Evolutionary conservation across 805 yeast genomes (phyloP), one percentile per base, ranked within the genome.

Genomic region (Hanseniaspora mollemarum): DNA sequence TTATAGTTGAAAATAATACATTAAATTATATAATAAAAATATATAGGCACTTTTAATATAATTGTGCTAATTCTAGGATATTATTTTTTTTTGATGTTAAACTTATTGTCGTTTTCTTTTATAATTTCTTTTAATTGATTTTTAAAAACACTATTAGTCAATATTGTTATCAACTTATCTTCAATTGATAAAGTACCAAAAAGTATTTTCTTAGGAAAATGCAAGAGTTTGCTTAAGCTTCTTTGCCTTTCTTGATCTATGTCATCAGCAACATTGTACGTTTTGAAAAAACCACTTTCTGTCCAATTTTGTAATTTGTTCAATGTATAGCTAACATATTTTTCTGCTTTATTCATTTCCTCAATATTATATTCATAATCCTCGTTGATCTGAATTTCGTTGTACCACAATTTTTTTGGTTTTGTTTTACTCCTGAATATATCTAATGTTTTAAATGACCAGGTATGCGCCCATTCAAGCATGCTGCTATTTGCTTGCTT

Each of bases 381-480:
- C 57, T 80, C 86, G 56, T 73, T 70, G 13, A 73, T 70, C 16
- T 71, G 71, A 15, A 78, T 60, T 33, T 67, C 69, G 2, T 63
- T 57, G 41, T 70, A 73, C 83, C 83, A 78, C 0, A 64, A 58
- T 33, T 64, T 64, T 12, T 53, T 19, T 2, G 31, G 21, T 6
- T 37, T 21, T 39, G 46, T n/a, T 13, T 51, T 54, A 8, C 33
- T 51, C 24, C 45, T 46, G 4, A 56, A 37, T 3, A 51, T n/a
- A 13, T 53, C 54, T 19, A 53, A 22, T 3, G 54, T 15, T 43
- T 53, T 44, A n/a, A 39, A 54, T 25, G 54, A 57, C 32, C 55
- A 46, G 10, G 52, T 53, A 12, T 62, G 57, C 10, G 57, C 38
- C 43, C 54, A 44, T 46, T 59, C 62, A 12, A 3, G 19, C 32